A percentile compares a stretch with the other conserved stretches of the same genome.
phyloP scores from a whole-genome alignment of 164 flowering plant species.

The Litsea cubeba region DNA sequence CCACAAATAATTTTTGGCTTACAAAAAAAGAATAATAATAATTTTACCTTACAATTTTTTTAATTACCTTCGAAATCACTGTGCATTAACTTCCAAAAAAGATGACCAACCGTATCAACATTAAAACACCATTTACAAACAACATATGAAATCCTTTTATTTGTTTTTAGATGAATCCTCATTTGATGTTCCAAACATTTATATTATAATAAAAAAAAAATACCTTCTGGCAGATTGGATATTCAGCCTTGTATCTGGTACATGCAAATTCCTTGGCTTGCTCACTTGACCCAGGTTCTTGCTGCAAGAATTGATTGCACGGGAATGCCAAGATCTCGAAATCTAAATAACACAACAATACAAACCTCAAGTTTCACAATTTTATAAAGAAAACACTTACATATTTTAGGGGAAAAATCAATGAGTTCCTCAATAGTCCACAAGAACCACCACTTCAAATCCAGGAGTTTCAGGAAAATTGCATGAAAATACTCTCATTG shows the following conservation, averaged over 20 bases:
- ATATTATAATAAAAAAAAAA: conserved; percentile 1
- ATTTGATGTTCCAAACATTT: neutral
- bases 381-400: neutral
- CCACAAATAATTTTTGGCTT: neutral
- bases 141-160: neutral
- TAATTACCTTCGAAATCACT: no score
- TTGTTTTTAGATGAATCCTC: neutral
- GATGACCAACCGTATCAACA: no score
- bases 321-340: conserved; percentile 94
- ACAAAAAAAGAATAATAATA: neutral
- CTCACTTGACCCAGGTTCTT: conserved; percentile 72
- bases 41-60: no score
- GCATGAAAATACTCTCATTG: neutral
- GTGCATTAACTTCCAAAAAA: no score
- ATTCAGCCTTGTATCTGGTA: conserved; percentile 79
- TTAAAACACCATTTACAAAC: neutral
- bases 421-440: neutral
- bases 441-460: neutral
- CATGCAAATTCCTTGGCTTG: conserved; percentile 71
- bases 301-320: conserved; percentile 85
- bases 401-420: neutral
- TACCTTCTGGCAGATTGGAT: conserved; percentile 87
- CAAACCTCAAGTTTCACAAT: neutral
- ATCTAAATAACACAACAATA: conserved; percentile 33
- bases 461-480: neutral